Conservation (phyloP, 371 early-diverging fungal species). For the Mortierella sp. region DNA sequence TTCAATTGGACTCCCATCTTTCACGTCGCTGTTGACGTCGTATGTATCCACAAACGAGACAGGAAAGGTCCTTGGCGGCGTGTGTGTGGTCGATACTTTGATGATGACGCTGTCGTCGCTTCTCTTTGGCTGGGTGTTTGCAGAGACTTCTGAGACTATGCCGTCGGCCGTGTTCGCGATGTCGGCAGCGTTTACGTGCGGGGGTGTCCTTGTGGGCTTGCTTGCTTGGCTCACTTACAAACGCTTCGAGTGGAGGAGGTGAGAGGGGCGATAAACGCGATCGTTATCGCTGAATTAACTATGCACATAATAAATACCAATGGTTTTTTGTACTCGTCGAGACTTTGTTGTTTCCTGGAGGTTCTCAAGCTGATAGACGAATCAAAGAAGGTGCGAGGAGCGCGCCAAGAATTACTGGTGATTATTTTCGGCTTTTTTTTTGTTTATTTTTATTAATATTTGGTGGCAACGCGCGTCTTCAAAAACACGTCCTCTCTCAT, state of each 20-base stretch:
- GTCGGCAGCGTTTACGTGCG: conserved; percentile 7
- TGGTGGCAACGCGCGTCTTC: too few relatives aligned
- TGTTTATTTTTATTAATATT: conserved; percentile 9
- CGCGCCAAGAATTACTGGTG: too few relatives aligned
- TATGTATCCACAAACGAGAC: conserved; percentile 32
- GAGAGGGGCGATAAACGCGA: too few relatives aligned
- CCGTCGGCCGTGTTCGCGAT: conserved; percentile 36
- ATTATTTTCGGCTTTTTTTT: background rate
- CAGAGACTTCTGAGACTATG: conserved; percentile 28
- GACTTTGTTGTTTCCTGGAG: too few relatives aligned
- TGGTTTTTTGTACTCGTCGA: too few relatives aligned
- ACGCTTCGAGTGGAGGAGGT: conserved; percentile 8
- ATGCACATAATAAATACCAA: too few relatives aligned
- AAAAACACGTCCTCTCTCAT: too few relatives aligned
- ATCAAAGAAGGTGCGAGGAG: too few relatives aligned
- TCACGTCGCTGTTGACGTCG: conserved; percentile 32
- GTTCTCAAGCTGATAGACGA: too few relatives aligned
- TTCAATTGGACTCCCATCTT: conserved; percentile 14
- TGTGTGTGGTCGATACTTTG: conserved; percentile 28
- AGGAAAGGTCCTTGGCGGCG: conserved; percentile 43
- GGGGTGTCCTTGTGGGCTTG: conserved; percentile 1
- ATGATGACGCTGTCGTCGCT: conserved; percentile 26
- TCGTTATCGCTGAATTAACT: too few relatives aligned
- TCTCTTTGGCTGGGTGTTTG: conserved; percentile 34
- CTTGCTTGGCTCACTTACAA: conserved; percentile 17